A percentile compares a stretch with the other conserved stretches of the same genome.
phyloP scores from a whole-genome alignment of 768 basidiomycete genomes.

The Leccinum uliginosum region DNA sequence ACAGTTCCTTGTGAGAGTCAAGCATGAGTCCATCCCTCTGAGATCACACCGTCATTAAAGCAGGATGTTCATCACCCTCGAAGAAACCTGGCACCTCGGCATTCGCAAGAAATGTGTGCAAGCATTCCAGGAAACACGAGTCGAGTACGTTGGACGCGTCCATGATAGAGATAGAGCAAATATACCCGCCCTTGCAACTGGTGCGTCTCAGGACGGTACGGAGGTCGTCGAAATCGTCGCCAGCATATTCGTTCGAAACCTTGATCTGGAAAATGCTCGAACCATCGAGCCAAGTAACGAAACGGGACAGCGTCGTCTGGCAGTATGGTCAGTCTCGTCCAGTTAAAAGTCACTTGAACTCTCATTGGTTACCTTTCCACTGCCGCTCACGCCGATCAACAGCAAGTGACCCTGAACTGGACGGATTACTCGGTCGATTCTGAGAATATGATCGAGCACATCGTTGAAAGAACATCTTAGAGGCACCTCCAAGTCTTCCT shows the following conservation, averaged over 20 bases:
- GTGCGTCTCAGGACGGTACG: conserved; percentile 91
- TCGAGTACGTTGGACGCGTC: conserved; percentile 99
- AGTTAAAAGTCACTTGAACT: neutral
- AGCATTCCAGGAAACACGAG: conserved; percentile 98
- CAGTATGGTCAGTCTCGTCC: conserved; percentile 9
- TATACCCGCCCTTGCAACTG: conserved; percentile 98
- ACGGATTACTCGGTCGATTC: conserved; percentile 98
- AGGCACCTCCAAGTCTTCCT: conserved; percentile 96
- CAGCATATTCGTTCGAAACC: conserved; percentile 98
- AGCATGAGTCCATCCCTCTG: conserved; percentile 97
- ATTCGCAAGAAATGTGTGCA: conserved; percentile 98
- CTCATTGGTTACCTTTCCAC: conserved; percentile 75
- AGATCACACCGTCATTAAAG: conserved; percentile 97
- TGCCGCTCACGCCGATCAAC: conserved; percentile 97
- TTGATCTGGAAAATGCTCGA: conserved; percentile 99
- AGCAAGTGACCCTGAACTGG: conserved; percentile 96
- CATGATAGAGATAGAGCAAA: conserved; percentile 99
- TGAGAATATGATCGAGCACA: conserved; percentile 94
- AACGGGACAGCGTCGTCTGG: conserved; percentile 95
- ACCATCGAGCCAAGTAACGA: conserved; percentile 99
- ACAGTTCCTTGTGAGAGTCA: conserved; percentile 95
- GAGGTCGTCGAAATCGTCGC: conserved; percentile 96
- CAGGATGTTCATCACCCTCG: conserved; percentile 96
- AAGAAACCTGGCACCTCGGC: conserved; percentile 99
- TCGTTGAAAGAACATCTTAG: conserved; percentile 99